Evolutionary conservation across 2,329 filamentous ascomycete genomes (phyloP), one percentile per base, ranked within the genome.

Genomic region (Incumbomyces lentus): DNA sequence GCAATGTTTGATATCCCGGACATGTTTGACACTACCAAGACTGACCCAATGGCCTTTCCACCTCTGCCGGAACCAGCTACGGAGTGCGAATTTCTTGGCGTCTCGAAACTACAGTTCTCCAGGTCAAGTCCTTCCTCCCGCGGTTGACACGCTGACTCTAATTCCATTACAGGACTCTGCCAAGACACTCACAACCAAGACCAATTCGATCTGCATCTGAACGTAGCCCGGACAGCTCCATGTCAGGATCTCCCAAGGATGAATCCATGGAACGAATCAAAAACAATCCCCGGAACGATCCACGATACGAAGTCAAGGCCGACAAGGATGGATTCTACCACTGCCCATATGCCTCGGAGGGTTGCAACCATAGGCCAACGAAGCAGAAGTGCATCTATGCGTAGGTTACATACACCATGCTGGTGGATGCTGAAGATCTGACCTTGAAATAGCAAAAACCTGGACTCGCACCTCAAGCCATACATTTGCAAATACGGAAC

Each of bases 371-470:
- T 79, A 85, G 86, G 69, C 80, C 89, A 34, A 92, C 93, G 62
- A 92, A 93, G 72, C 84, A 96, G 58, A 95, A 95, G 78, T 95
- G 90, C 81, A 94, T 95, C 70, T 96, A 95, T 64, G 89, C 95
- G 89, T 94, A 82, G 78, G 86, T 70, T 18, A 17, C 41, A 45
- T 40, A 17, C 32, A 10, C 7, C 40, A 44, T 35, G 41, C 52
- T 50, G 56, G 50, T 35, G 41, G 14, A 17, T 37, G 33, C 47
- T 55, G 49, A 50, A 44, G 37, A 59, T 52, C 59, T 56, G 56
- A 63, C 50, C 26, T 22, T 29, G 26, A 35, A 34, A 43, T 63
- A 95, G 89, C 76, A 96, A 96, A 76, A 95, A 92, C 59, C 81
- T 96, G 57, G 90, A 96, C 68, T 95, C 90, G 22, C 90, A 96